These are phyloP conservation scores for Globisporangium nodosum DNA, from an alignment of 352 stramenopile species.

Conservation along the genomic window DNA sequence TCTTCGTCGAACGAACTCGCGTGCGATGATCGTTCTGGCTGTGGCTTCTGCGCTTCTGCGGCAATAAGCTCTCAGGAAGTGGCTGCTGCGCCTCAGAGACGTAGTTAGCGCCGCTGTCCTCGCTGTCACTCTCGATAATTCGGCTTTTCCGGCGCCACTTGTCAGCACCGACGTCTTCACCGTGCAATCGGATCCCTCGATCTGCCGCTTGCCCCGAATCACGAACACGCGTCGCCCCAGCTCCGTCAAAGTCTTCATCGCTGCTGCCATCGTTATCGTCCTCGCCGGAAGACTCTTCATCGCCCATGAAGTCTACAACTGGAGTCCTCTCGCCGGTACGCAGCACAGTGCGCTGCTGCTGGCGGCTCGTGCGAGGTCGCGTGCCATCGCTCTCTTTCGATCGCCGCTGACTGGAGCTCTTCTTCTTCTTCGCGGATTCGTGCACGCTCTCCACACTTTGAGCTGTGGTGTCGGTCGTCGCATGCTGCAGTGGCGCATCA, in stretches of 20 bases:
- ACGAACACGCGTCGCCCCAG: not conserved
- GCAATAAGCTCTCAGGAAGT: not conserved
- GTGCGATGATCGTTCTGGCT: slow-evolving; percentile 4
- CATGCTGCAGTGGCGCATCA: not conserved
- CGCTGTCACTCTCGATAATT: slow-evolving; percentile 25
- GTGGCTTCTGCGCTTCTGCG: not conserved
- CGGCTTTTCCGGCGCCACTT: slow-evolving; percentile 3
- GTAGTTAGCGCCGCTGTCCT: not conserved
- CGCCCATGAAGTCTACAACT: not conserved
- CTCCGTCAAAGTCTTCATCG: not conserved
- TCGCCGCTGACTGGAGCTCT: not conserved
- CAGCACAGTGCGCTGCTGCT: not conserved
- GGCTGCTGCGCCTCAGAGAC: not conserved
- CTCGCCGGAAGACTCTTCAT: not conserved
- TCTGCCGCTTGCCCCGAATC: not conserved
- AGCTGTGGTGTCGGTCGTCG: not conserved
- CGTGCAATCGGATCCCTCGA: not conserved
- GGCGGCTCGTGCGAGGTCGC: not conserved
- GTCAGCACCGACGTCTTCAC: not conserved
- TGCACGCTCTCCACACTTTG: not conserved
- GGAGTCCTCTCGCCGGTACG: not conserved
- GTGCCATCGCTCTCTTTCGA: slow-evolving; percentile 2
- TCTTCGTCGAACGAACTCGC: slow-evolving; percentile 15
- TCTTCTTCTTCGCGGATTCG: not conserved
- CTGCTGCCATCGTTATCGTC: not conserved